Base-by-base conservation (phyloP, 768 basidiomycete species). In the Termitomyces sp. region DNA sequence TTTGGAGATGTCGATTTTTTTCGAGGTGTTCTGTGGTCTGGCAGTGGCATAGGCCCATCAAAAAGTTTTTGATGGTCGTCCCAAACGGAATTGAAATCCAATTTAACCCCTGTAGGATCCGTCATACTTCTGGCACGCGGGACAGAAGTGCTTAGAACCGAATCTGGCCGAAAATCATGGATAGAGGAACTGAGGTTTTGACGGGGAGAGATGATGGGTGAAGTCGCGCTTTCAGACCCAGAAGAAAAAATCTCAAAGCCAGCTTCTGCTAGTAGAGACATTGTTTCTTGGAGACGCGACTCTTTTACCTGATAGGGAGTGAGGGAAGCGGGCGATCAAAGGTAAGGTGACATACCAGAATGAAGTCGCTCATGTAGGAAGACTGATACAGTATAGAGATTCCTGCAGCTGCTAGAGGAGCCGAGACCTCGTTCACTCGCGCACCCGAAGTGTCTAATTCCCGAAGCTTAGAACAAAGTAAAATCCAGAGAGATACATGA, bases 341-440 rank as follows among this genome's bases (percentile, higher is more conserved):
- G 9, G 49, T 3, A 21, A 39, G 23, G 59, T 37, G 50, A 72
- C 85, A 61, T 64, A 90, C 88, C 61, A 91, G 84, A 56, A 91
- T 88, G 66, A 87, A 91, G 68, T 91, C 89, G 62, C 87, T 85
- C 80, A 82, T 84, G 68, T 91, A 91, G 2, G 88, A 88, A 5
- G 87, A 89, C 65, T 89, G 87, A 68, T 91, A 92, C 14, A 91
- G 73, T 48, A 92, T 91, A 32, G 86, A 88, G 37, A 92, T 89
- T 3, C 88, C 87, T 37, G 85, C 86, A 12, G 82, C 84, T 11
- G 88, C 88, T 19, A 92, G 73, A 32, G 85, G 87, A 16, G 86
- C 84, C 21, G 90, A 90, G 32, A 92, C 74, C 64, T 91, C 88
- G 59, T 84, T 81, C 0, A 91, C 83, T 45, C 89, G 79, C 19